phyloP scores from a whole-genome alignment of 2,329 filamentous ascomycete genomes.

The Colletotrichum higginsianum region DNA sequence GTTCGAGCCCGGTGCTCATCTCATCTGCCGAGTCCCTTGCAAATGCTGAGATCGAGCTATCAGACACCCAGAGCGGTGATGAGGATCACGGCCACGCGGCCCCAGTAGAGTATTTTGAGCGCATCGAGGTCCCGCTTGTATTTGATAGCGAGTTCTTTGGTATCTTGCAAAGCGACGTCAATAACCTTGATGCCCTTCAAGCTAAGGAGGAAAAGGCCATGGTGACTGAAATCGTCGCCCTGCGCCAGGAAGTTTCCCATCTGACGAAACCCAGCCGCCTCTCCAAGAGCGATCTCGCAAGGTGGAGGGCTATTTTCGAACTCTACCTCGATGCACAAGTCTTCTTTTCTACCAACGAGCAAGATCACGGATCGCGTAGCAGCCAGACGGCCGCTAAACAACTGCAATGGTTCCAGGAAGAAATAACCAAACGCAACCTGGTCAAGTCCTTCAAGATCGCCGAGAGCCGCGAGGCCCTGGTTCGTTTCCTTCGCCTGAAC shows the following conservation, averaged over 20 bases:
- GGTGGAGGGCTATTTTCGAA: slow-evolving; percentile 87
- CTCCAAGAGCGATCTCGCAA: slow-evolving; percentile 77
- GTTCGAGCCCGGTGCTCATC: background rate
- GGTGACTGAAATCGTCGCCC: slow-evolving; percentile 71
- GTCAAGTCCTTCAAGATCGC: slow-evolving; percentile 75
- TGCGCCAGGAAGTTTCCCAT: slow-evolving; percentile 76
- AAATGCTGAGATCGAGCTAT: slow-evolving; percentile 13
- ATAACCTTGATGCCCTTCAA: slow-evolving; percentile 78
- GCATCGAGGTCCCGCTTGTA: slow-evolving; percentile 81
- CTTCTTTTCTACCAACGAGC: slow-evolving; percentile 85
- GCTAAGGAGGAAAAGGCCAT: slow-evolving; percentile 75
- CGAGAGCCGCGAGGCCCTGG: slow-evolving; percentile 75
- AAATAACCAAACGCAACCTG: slow-evolving; percentile 73
- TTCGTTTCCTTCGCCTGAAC: slow-evolving; percentile 81
- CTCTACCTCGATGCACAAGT: slow-evolving; percentile 84
- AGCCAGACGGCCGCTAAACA: slow-evolving; percentile 77
- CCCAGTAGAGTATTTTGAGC: slow-evolving; percentile 43
- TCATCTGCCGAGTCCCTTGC: slow-evolving; percentile 5
- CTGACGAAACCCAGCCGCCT: slow-evolving; percentile 76
- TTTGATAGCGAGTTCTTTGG: slow-evolving; percentile 87
- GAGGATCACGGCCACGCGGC: slow-evolving; percentile 15
- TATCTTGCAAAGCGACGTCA: slow-evolving; percentile 80
- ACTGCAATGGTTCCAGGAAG: slow-evolving; percentile 79
- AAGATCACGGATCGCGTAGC: slow-evolving; percentile 76
- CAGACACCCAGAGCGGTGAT: slow-evolving; percentile 42